Evolutionary conservation across 495 filamentous ascomycete genomes (phyloP), one percentile per base, ranked within the genome.

Genomic region (Xylaria grammica): DNA sequence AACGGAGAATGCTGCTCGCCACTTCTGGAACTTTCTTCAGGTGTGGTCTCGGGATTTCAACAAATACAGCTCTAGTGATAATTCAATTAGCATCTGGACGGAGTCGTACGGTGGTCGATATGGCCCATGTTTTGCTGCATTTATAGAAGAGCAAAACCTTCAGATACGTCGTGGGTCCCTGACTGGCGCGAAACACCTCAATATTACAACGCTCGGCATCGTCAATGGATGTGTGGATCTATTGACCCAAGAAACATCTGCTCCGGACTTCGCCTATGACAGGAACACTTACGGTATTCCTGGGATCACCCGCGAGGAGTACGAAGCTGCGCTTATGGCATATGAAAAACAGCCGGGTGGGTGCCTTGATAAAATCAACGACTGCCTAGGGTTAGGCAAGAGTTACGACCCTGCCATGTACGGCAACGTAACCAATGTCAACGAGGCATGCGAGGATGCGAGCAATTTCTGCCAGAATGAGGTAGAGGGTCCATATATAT

Each of bases 161-260:
- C 70, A 70, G 48, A 82, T 85, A 30, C 70, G 67, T 1, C 76
- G 78, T 62, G 83, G 84, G 2, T 77, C 79, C 20, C 67, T 80
- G 42, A 66, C 72, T 20, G 78, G 72, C 22, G 80, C 77, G 1
- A 72, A 79, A 15, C 67, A 74, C 49, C 78, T 90, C 19, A 79
- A 82, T 45, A 74, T 90, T 32, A 81, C 79, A 60, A 84, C 85
- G 26, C 72, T 88, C 11, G 79, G 84, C 9, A 82, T 88, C 42
- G 66, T 90, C 49, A 95, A 93, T 72, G 91, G 89, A n/a, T 90
- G 89, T 67, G 81, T 93, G 32, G 90, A 94, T 74, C 76, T 86
- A 42, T 68, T 83, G 19, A 81, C 85, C 3, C 90, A 94, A 77
- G 81, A 78, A 20, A 81, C 83, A 4, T 82, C 74, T 24, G 91